Conservation (phyloP, 768 basidiomycete species). For the Phlebiopsis flavidoalba region DNA sequence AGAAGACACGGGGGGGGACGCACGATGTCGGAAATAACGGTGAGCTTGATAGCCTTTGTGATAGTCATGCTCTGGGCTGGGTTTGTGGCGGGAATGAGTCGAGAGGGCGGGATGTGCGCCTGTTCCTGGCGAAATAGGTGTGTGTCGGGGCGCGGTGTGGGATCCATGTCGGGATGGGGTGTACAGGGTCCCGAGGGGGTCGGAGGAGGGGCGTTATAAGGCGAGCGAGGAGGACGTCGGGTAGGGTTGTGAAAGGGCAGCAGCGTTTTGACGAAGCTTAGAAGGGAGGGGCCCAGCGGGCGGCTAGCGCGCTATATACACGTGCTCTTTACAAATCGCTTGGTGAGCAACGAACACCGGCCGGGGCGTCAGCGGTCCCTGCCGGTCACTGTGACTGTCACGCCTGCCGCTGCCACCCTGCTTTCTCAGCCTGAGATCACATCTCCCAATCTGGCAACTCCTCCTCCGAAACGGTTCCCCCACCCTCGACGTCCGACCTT, state of each 20-base stretch:
- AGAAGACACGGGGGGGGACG: constrained; percentile 12
- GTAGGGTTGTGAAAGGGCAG: constrained; percentile 1
- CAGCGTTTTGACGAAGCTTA: constrained; percentile 6
- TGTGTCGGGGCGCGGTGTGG: not conserved
- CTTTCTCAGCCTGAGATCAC: constrained; percentile 13
- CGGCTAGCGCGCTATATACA: constrained; percentile 9
- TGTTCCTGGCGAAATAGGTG: not conserved
- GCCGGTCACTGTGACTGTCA: constrained; percentile 14
- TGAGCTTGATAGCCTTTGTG: constrained; percentile 19
- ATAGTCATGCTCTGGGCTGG: constrained; percentile 2
- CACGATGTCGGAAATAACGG: constrained; percentile 32
- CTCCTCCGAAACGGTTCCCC: not conserved
- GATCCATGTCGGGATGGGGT: not conserved
- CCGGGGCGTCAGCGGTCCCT: constrained; percentile 11
- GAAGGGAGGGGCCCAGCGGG: constrained; percentile 3
- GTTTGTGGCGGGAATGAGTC: not conserved
- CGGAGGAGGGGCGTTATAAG: constrained; percentile 4
- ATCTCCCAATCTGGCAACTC: not conserved
- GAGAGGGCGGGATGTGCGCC: not conserved
- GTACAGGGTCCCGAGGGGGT: not conserved
- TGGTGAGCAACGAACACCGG: constrained; percentile 4
- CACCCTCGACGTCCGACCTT: not conserved
- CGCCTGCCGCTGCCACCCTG: constrained; percentile 5
- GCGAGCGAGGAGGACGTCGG: not conserved
- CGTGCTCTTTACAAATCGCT: constrained; percentile 13